Evolutionary conservation across 176 grass and related monocot species (phyloP).

Genomic region (Tillandsia fasciculata): DNA sequence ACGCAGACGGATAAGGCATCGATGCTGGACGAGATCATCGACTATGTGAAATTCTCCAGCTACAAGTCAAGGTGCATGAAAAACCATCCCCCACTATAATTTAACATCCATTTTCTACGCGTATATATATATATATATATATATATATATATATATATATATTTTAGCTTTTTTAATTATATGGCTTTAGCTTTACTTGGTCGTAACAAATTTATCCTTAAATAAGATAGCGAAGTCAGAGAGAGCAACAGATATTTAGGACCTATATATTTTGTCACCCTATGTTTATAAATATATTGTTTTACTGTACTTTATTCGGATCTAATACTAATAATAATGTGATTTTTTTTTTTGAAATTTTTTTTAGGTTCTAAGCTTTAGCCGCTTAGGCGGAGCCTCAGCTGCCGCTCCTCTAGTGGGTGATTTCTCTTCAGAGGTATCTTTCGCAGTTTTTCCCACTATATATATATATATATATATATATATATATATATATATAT

Average conservation of each 20-base stretch:
- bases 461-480: neutral
- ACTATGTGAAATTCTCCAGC: constrained; percentile 99
- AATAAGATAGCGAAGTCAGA: too few relatives aligned
- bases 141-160: too few relatives aligned
- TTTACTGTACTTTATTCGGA: too few relatives aligned
- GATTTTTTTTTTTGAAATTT: neutral
- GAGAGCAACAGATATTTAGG: too few relatives aligned
- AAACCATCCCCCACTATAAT: constrained; percentile 1
- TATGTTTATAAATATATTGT: neutral
- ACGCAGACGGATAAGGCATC: constrained; percentile 91
- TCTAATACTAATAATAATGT: neutral
- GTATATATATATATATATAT: too few relatives aligned
- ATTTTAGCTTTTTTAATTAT: too few relatives aligned
- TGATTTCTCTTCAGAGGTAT: constrained; percentile 71
- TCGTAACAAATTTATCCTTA: too few relatives aligned
- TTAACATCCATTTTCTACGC: neutral
- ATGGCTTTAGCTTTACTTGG: too few relatives aligned
- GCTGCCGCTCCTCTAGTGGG: constrained; percentile 58
- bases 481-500: constrained; percentile 6
- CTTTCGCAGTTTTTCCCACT: neutral
- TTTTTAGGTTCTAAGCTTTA: constrained; percentile 86
- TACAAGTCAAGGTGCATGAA: constrained; percentile 79
- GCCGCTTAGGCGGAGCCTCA: constrained; percentile 74
- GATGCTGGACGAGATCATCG: constrained; percentile 98
- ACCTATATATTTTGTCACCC: too few relatives aligned